phyloP scores from a whole-genome alignment of 1,139 yeast species.

The Hemisphaericaspora xylanilytica region DNA sequence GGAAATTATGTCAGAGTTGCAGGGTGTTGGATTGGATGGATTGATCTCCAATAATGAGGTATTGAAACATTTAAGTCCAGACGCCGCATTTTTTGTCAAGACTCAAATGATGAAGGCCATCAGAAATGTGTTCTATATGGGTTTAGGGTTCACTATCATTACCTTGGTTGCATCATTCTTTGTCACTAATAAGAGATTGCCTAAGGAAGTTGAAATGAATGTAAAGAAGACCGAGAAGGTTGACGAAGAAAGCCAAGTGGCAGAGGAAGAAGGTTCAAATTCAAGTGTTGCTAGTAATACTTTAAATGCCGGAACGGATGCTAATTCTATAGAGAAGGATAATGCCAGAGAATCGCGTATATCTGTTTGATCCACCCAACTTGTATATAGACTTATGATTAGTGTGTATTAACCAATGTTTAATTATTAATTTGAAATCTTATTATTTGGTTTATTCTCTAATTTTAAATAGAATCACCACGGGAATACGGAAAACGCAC shows the following conservation, averaged over 20 bases:
- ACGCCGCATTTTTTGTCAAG: conserved; percentile 26
- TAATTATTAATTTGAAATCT: too few species aligned
- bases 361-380: too few species aligned
- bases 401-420: too few species aligned
- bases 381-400: too few species aligned
- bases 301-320: conserved; percentile 1
- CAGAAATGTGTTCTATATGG: conserved; percentile 32
- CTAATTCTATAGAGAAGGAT: conserved; percentile 3
- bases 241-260: conserved; percentile 8
- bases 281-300: background rate
- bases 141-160: conserved; percentile 27
- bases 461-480: too few species aligned
- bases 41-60: conserved; percentile 22
- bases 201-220: conserved; percentile 28
- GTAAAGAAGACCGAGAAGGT: conserved; percentile 17
- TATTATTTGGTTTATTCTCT: background rate
- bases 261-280: conserved; percentile 2
- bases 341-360: background rate
- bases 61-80: conserved; percentile 22
- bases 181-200: conserved; percentile 31
- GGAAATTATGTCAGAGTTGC: conserved; percentile 20
- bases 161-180: conserved; percentile 22
- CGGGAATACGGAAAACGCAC: too few species aligned
- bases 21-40: conserved; percentile 13
- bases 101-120: conserved; percentile 29